Base-by-base conservation (phyloP, 2,329 filamentous ascomycete genomes). In the Fusarium globosum region DNA sequence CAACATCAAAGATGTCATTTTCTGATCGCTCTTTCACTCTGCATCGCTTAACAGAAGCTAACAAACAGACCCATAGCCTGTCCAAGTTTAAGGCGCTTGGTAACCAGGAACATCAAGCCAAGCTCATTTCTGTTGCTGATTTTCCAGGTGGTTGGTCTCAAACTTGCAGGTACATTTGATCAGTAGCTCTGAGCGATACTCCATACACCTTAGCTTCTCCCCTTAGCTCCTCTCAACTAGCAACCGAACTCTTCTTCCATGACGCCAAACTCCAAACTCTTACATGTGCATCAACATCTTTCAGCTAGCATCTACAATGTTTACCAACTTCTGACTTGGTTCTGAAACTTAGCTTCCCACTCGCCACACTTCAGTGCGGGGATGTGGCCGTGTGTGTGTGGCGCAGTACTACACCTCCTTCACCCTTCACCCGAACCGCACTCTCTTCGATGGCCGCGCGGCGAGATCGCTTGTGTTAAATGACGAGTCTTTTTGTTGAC, bases 391-490 rank as follows among this genome's bases (percentile, higher is more conserved):
- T 52, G 33, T 26, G 33, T 26, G 23, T 18, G 63, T 74, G 71
- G 72, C 68, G 63, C 33, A 69, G 59, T 26, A 20, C 43, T 61
- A 26, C 46, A 66, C 33, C 33, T 33, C 12, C 33, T 58, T 69
- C 65, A 75, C 42, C 71, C 65, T 55, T 77, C 73, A 45, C 65
- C 73, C 63, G 66, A 73, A 65, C 60, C 72, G 80, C 41, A 83
- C 79, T 66, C 80, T 78, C 58, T 81, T 79, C 41, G 76, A 74
- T 53, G 80, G 78, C 65, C 75, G 80, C 59, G 77, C 65, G 48
- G 67, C 66, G 33, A 73, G 41, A 45, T 74, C 72, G 52, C 66
- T 61, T 43, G 41, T 72, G 55, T 38, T 55, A 30, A 49, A 64
- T 70, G 67, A 63, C 60, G 58, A 66, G 21, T 65, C 60, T 45